A percentile compares a stretch with the other conserved stretches of the same genome.
These are phyloP conservation scores for Ligustrum vulgare DNA, from an alignment of 257 asterid species.

Conservation along the genomic window DNA sequence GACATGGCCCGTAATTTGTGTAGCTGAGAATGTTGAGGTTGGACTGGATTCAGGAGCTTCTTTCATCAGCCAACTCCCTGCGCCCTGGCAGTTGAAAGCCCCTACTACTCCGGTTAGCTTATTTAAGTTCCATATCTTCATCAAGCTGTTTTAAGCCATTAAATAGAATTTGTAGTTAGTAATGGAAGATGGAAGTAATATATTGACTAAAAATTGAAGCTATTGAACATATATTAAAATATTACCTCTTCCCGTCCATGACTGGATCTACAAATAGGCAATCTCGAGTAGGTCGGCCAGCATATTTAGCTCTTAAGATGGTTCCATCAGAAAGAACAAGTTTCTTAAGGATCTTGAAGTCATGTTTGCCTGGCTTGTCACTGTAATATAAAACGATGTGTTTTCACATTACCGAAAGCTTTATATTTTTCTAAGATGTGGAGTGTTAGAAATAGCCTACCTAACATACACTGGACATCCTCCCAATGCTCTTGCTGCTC, in stretches of 20 bases:
- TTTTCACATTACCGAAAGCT: not conserved
- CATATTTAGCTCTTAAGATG: slow-evolving; percentile 52
- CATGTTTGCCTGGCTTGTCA: slow-evolving; percentile 57
- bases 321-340: slow-evolving; percentile 70
- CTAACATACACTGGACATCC: slow-evolving; percentile 69
- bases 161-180: slow-evolving; percentile 13
- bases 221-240: too few species aligned
- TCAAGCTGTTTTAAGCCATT: slow-evolving; percentile 37
- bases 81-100: slow-evolving; percentile 76
- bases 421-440: not conserved
- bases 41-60: slow-evolving; percentile 25
- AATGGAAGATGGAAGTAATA: not conserved
- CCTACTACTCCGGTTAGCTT: slow-evolving; percentile 58
- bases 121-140: slow-evolving; percentile 79
- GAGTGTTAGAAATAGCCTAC: slow-evolving; percentile 22
- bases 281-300: slow-evolving; percentile 68
- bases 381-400: slow-evolving; percentile 19
- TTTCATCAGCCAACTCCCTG: slow-evolving; percentile 60
- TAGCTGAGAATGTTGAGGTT: not conserved
- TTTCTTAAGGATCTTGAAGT: slow-evolving; percentile 58
- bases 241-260: slow-evolving; percentile 61
- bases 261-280: slow-evolving; percentile 60
- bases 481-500: slow-evolving; percentile 62
- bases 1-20: slow-evolving; percentile 34
- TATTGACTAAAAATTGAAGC: not conserved